Evolutionary conservation across 2,329 filamentous ascomycete genomes (phyloP).

Genomic region (Escovopsis sp.): DNA sequence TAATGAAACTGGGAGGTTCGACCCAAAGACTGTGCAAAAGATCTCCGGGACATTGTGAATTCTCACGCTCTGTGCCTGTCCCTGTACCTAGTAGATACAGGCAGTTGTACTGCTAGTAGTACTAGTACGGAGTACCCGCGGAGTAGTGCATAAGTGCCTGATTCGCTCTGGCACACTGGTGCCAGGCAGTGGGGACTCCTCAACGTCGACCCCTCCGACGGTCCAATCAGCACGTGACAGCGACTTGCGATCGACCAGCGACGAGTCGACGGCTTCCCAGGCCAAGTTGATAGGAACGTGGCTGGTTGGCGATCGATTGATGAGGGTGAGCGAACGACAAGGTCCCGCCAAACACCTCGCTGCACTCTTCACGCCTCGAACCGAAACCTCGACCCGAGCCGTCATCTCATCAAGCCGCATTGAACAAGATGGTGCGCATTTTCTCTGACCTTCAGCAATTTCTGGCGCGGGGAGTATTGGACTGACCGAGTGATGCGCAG

Average conservation of each 20-base stretch:
- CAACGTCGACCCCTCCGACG: not conserved
- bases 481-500: constrained; percentile 31
- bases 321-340: not conserved
- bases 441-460: not conserved
- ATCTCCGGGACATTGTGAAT: no score
- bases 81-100: no score
- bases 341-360: constrained; percentile 4
- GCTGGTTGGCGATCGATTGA: constrained; percentile 5
- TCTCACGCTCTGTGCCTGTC: no score
- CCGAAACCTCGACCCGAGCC: not conserved
- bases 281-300: constrained; percentile 4
- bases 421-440: constrained; percentile 25
- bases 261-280: not conserved
- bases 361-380: not conserved
- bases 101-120: no score
- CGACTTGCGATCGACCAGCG: not conserved
- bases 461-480: not conserved
- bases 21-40: no score
- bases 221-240: not conserved
- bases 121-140: no score
- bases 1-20: no score
- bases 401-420: constrained; percentile 8
- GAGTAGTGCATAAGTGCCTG: no score
- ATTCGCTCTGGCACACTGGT: no score
- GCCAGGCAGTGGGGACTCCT: no score